phyloP scores from a whole-genome alignment of 441 rosid species.

The Croton setiger region DNA sequence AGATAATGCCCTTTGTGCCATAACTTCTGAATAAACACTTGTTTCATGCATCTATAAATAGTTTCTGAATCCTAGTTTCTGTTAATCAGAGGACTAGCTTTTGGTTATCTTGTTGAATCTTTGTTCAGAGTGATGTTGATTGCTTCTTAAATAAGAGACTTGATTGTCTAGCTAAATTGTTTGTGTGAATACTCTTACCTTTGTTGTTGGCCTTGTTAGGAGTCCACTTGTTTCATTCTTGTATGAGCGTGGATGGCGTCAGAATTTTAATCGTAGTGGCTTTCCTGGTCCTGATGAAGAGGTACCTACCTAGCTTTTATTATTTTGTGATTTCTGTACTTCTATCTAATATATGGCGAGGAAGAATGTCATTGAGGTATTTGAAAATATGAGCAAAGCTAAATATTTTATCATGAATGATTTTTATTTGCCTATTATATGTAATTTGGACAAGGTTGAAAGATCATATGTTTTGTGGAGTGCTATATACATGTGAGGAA shows the following conservation, averaged over 20 bases:
- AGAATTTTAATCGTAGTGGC: conserved; percentile 66
- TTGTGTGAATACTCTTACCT: conserved; percentile 6
- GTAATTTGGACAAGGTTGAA: not conserved
- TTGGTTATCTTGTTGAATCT: not conserved
- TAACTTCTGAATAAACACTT: not conserved
- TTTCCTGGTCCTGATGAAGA: conserved; percentile 96
- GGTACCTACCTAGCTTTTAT: conserved; percentile 41
- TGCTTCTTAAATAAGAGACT: conserved; percentile 1
- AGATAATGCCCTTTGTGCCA: not conserved
- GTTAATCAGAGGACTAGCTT: not conserved
- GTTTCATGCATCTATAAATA: not conserved
- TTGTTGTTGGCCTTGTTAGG: conserved; percentile 38
- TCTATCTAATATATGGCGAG: not conserved
- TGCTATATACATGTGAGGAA: not conserved
- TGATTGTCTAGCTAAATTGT: not conserved
- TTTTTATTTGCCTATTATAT: not conserved
- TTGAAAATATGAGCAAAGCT: not conserved
- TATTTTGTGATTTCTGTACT: not conserved
- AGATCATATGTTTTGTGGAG: not conserved
- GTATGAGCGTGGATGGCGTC: conserved; percentile 97
- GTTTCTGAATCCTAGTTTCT: not conserved
- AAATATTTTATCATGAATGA: not conserved
- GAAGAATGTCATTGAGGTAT: not conserved
- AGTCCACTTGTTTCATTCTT: conserved; percentile 87
- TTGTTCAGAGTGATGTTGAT: not conserved